Evolutionary conservation across 1,139 yeast species (phyloP).

Genomic region (Hemisphaericaspora subhashii): DNA sequence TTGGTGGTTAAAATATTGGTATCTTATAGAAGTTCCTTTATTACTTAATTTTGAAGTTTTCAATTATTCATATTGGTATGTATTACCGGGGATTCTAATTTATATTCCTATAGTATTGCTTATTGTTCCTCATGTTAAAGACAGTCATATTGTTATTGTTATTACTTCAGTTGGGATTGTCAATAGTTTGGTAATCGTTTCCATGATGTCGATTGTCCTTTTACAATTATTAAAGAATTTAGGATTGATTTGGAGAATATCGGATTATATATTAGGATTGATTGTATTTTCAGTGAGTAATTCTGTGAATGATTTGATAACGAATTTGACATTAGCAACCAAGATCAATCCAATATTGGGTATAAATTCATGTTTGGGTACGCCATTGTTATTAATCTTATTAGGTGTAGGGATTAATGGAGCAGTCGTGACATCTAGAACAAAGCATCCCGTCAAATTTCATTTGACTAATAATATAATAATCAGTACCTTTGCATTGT

Average conservation of each 20-base stretch:
- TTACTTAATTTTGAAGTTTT: slow-evolving; percentile 21
- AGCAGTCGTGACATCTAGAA: slow-evolving; percentile 14
- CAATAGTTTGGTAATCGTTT: slow-evolving; percentile 29
- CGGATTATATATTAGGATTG: slow-evolving; percentile 43
- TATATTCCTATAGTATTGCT: slow-evolving; percentile 10
- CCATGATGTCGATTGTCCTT: slow-evolving; percentile 28
- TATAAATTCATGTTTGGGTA: slow-evolving; percentile 43
- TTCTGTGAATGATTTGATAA: slow-evolving; percentile 42
- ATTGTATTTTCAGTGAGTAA: slow-evolving; percentile 41
- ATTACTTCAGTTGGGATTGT: slow-evolving; percentile 25
- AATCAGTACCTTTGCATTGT: slow-evolving; percentile 28
- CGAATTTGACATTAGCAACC: slow-evolving; percentile 38
- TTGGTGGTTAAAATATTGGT: slow-evolving; percentile 19
- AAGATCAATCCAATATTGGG: slow-evolving; percentile 38
- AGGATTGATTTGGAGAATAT: slow-evolving; percentile 36
- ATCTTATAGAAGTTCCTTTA: slow-evolving; percentile 19
- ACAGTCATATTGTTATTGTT: slow-evolving; percentile 2
- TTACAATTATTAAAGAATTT: slow-evolving; percentile 36
- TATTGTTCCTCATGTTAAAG: background rate
- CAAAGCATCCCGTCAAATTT: slow-evolving; percentile 22
- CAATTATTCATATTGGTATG: slow-evolving; percentile 9
- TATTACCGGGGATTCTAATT: slow-evolving; percentile 12
- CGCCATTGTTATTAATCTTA: slow-evolving; percentile 39
- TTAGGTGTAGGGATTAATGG: slow-evolving; percentile 45
- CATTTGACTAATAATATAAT: slow-evolving; percentile 25